Evolutionary conservation across 2,329 filamentous ascomycete species (phyloP), one percentile per base, ranked within the genome.

Genomic region (Nemania sp.): DNA sequence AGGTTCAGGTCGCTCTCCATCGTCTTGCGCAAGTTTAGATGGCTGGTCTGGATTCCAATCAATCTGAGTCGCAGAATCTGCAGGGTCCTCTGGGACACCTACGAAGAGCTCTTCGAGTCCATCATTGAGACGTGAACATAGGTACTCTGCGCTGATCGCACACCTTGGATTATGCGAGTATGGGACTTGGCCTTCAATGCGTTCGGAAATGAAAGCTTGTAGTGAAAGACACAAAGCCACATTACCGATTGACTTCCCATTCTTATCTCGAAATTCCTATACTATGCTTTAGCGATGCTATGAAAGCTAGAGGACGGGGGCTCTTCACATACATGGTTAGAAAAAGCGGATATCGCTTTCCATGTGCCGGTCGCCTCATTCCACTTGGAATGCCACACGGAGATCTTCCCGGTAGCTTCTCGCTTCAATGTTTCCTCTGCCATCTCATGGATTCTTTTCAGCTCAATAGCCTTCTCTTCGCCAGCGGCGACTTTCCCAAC

Each of bases 191-290:
- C n/a, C 26, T 5, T n/a, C 18, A 18, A n/a, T 13, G 5, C 11
- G 18, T 52, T 22, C 24, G 10, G 49, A 52, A 4, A 52, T 29
- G 24, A 52, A 52, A 7, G 29, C 49, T 18, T 52, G 24, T 18
- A 52, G 24, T 15, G 2, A 52, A n/a, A 52, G 24, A 15, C 49
- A 22, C n/a, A 52, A 29, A 18, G 49, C 49, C 2, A 52, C 24
- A n/a, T 52, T 26, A 13, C 49, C 49, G 49, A 18, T 26, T 29
- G 49, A 6, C n/a, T 52, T 52, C n/a, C 49, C 49, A 18, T 52
- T 29, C 49, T 52, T 26, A 29, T 56, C 53, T n/a, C 53, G 32
- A 38, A 58, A 58, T 58, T 32, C 32, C 41, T 47, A n/a, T n/a
- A n/a, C n/a, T n/a, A n/a, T n/a, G n/a, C n/a, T n/a, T n/a, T n/a